Evolutionary conservation across 176 grass and related monocot genomes (phyloP), one percentile per base, ranked within the genome.

Genomic region (Urochloa ruziziensis): DNA sequence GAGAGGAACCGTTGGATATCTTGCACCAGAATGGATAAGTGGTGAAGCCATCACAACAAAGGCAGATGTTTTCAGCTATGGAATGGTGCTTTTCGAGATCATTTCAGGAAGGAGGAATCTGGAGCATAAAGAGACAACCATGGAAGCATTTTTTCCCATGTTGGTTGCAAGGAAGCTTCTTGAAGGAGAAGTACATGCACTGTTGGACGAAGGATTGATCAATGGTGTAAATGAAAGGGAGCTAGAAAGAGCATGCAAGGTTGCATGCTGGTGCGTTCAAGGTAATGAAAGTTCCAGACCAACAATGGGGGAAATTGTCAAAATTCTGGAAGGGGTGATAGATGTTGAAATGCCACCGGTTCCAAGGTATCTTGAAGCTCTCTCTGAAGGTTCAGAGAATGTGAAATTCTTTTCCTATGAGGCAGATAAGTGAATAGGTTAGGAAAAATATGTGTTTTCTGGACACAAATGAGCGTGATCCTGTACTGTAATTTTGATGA

Each of bases 71-170:
- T 88, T 78, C 59, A 83, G 86, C 86, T 88, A 83, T 0, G 80
- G 86, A 18, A 88, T 88, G 86, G 23, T 88, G 65, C 86, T 88
- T 25, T 72, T 88, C 1, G 86, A 88, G 63, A 88, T 88, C 13
- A 73, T 88, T 44, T 83, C 80, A 13, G 72, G 79, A 39, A 77
- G 17, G 42, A 78, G 86, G 42, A 88, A 88, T 24, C 4, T 51
- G 6, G 28, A 32, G 14, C 48, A 70, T 10, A 32, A 4, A 37
- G 86, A 18, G 6, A 35, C 67, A 32, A 53, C 12, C 16, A 64
- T 11, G 4, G 34, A 10, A 13, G 34, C 15, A 3, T 88, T 70
- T 48, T 83, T 88, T 13, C 80, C 80, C 19, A 28, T 72, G n/a
- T 57, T 77, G 33, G 86, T 53, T 18, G 86, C 80, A 4, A 84